Evolutionary conservation across 2,329 filamentous ascomycete species (phyloP).

Genomic region (Furcasterigmium furcatum): DNA sequence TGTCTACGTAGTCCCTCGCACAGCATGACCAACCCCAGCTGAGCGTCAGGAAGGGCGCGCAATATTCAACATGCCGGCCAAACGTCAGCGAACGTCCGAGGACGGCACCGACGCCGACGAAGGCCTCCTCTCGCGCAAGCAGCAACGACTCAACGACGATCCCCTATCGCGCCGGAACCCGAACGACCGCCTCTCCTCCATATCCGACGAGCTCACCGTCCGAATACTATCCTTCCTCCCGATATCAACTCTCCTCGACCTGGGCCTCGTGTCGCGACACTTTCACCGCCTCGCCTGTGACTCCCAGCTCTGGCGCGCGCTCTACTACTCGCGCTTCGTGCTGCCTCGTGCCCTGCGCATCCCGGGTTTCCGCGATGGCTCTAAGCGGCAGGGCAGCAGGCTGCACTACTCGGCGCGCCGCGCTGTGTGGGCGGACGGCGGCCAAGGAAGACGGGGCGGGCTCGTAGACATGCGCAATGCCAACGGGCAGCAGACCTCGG

Average conservation of each 20-base stretch:
- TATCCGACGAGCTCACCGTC: constrained; percentile 86
- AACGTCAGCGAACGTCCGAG: neutral
- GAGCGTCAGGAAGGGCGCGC: no score
- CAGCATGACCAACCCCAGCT: no score
- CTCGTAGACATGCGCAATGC: constrained; percentile 50
- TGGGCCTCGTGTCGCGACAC: constrained; percentile 67
- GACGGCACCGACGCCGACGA: neutral
- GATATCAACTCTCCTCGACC: constrained; percentile 61
- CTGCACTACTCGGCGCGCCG: constrained; percentile 41
- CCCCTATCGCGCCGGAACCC: neutral
- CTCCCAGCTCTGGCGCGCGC: constrained; percentile 84
- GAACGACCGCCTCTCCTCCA: constrained; percentile 61
- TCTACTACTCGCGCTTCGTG: constrained; percentile 87
- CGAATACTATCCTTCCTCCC: constrained; percentile 79
- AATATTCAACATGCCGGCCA: neutral
- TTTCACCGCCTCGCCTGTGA: constrained; percentile 73
- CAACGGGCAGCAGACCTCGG: constrained; percentile 53
- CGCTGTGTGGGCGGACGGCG: constrained; percentile 39
- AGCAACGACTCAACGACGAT: neutral
- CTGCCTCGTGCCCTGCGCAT: constrained; percentile 75
- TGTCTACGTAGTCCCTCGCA: no score
- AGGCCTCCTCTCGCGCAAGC: neutral
- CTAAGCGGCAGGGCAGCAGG: constrained; percentile 25
- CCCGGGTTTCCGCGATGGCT: constrained; percentile 55
- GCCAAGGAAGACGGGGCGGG: constrained; percentile 35